These are phyloP conservation scores for Neurospora terricola DNA, from an alignment of 495 filamentous ascomycete genomes.

Conservation along the genomic window DNA sequence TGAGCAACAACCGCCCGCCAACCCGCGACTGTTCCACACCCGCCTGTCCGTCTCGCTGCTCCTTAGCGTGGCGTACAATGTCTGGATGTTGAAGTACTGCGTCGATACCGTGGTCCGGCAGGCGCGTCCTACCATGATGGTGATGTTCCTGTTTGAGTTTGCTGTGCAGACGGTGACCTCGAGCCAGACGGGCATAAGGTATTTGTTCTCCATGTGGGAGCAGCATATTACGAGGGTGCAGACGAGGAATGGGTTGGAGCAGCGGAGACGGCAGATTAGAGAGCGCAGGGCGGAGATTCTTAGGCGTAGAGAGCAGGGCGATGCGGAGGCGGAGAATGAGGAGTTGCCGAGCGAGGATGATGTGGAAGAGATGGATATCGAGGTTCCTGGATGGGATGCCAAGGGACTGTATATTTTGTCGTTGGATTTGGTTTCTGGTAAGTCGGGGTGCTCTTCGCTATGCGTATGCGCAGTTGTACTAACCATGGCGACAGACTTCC, in stretches of 20 bases:
- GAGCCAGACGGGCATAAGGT: constrained; percentile 65
- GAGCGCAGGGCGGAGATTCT: constrained; percentile 55
- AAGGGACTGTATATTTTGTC: constrained; percentile 91
- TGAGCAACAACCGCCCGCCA: constrained; percentile 89
- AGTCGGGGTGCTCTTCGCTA: constrained; percentile 7
- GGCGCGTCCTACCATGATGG: constrained; percentile 94
- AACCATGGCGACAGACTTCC: constrained; percentile 52
- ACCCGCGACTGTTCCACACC: constrained; percentile 80
- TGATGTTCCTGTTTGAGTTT: constrained; percentile 99
- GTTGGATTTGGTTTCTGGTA: constrained; percentile 75
- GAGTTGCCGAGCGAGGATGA: constrained; percentile 61
- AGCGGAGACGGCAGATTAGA: constrained; percentile 45
- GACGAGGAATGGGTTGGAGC: constrained; percentile 51
- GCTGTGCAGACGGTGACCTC: constrained; percentile 75
- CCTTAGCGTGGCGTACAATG: constrained; percentile 65
- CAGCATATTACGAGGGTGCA: constrained; percentile 63
- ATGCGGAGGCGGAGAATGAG: constrained; percentile 28
- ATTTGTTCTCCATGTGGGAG: constrained; percentile 70
- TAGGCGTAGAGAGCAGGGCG: constrained; percentile 46
- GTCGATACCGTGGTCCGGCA: constrained; percentile 72
- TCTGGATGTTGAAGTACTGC: constrained; percentile 68
- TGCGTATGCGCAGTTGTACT: neutral
- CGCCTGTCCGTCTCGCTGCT: constrained; percentile 70
- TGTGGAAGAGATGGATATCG: constrained; percentile 85
- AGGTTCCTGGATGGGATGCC: constrained; percentile 92